phyloP scores from a whole-genome alignment of 208 protist genomes.

The Herpetomonas muscarum region DNA sequence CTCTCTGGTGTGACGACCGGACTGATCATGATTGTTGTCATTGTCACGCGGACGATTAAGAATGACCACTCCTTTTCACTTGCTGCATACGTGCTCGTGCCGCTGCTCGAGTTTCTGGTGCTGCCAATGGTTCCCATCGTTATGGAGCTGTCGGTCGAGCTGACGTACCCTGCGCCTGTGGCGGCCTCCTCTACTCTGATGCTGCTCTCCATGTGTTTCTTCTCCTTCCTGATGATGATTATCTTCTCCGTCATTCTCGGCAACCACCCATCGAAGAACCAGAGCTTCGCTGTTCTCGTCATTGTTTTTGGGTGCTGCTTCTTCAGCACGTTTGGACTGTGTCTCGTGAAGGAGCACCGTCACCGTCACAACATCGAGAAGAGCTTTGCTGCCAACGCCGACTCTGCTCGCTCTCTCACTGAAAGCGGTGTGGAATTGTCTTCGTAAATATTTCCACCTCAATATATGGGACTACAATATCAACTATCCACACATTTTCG shows the following conservation, averaged over 20 bases:
- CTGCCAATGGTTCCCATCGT: slow-evolving; percentile 43
- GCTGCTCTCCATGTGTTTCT: slow-evolving; percentile 30
- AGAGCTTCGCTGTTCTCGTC: slow-evolving; percentile 22
- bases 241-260: slow-evolving; percentile 45
- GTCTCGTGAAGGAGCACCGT: slow-evolving; percentile 29
- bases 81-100: slow-evolving; percentile 28
- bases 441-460: too few relatives aligned
- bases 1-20: slow-evolving; percentile 11
- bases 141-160: slow-evolving; percentile 56
- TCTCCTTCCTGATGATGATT: slow-evolving; percentile 31
- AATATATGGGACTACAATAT: too few relatives aligned
- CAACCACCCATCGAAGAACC: slow-evolving; percentile 18
- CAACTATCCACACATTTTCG: too few relatives aligned
- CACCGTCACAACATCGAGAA: slow-evolving; percentile 11
- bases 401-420: too few relatives aligned
- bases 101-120: slow-evolving; percentile 30
- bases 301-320: slow-evolving; percentile 18
- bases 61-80: slow-evolving; percentile 1
- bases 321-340: slow-evolving; percentile 10
- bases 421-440: too few relatives aligned
- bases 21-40: slow-evolving; percentile 12
- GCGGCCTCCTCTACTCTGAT: slow-evolving; percentile 29
- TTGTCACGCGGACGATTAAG: slow-evolving; percentile 9
- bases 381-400: too few relatives aligned
- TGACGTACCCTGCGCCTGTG: slow-evolving; percentile 44